Conservation (phyloP, 2,329 filamentous ascomycete species). For the Fusarium nisikadoi region DNA sequence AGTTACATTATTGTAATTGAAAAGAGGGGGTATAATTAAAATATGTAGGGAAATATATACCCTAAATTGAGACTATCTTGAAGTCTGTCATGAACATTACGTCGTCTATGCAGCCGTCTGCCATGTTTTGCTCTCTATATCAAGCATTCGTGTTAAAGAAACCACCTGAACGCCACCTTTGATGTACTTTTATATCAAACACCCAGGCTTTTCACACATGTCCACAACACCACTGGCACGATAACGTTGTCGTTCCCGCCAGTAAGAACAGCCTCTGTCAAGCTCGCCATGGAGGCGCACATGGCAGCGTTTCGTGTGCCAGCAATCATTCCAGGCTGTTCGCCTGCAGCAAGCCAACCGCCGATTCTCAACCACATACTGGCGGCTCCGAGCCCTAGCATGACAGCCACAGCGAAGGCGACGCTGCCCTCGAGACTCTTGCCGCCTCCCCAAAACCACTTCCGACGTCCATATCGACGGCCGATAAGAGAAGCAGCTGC, state of each 20-base stretch:
- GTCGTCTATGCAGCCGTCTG: constrained; percentile 32
- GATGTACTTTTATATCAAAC: constrained; percentile 52
- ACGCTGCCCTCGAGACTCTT: constrained; percentile 91
- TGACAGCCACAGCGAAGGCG: constrained; percentile 86
- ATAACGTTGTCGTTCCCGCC: constrained; percentile 99
- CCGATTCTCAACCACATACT: constrained; percentile 81
- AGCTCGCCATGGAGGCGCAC: constrained; percentile 83
- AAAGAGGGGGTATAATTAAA: constrained; percentile 30
- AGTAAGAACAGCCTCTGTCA: constrained; percentile 94
- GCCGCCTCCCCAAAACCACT: constrained; percentile 97
- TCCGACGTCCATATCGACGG: constrained; percentile 82
- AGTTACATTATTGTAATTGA: constrained; percentile 15
- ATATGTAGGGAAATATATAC: neutral
- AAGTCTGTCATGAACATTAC: constrained; percentile 38
- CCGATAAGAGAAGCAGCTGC: constrained; percentile 92
- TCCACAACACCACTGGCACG: constrained; percentile 92
- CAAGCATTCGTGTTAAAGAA: neutral
- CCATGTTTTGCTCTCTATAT: constrained; percentile 17
- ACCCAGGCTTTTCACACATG: constrained; percentile 83
- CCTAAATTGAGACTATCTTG: constrained; percentile 3
- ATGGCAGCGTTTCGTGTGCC: constrained; percentile 73
- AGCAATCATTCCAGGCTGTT: constrained; percentile 51
- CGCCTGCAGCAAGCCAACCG: constrained; percentile 70
- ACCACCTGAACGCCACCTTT: constrained; percentile 27
- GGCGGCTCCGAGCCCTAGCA: constrained; percentile 74